Conservation (phyloP, 495 filamentous ascomycete species). For the Talaromyces thailandensis region DNA sequence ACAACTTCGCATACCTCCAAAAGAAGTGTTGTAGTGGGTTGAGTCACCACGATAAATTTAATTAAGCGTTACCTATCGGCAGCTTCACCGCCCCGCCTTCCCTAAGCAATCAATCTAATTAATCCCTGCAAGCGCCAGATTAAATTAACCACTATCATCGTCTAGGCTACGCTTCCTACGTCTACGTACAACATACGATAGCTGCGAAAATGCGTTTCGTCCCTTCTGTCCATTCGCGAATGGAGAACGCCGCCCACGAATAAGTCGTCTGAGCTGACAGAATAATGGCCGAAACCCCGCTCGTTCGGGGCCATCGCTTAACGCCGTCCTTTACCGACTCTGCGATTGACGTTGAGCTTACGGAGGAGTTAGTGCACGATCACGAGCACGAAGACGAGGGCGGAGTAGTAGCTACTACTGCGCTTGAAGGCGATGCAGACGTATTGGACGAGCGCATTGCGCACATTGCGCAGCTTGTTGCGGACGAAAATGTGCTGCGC, state of each 20-base stretch:
- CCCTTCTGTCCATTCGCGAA: not conserved
- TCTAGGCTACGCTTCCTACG: not conserved
- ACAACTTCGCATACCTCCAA: not conserved
- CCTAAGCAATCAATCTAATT: not conserved
- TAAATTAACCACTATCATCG: not conserved
- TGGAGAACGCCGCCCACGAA: not conserved
- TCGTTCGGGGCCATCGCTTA: not conserved
- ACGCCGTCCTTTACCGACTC: constrained; percentile 9
- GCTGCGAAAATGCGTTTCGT: not conserved
- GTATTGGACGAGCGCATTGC: constrained; percentile 15
- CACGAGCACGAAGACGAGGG: not conserved
- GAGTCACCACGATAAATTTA: not conserved
- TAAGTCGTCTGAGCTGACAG: not conserved
- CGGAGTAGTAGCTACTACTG: not conserved
- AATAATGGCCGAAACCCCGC: not conserved
- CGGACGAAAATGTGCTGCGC: not conserved
- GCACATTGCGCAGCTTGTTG: constrained; percentile 16
- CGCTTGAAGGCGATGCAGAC: not conserved
- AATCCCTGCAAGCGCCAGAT: not conserved
- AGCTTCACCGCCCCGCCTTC: not conserved
- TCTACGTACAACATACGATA: not conserved
- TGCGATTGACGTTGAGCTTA: constrained; percentile 8
- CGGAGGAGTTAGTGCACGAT: not conserved
- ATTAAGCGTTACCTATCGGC: not conserved
- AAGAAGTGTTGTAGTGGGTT: not conserved